Conservation (phyloP, 2,329 filamentous ascomycete genomes). For the Torrubiellomyces zombiae region DNA sequence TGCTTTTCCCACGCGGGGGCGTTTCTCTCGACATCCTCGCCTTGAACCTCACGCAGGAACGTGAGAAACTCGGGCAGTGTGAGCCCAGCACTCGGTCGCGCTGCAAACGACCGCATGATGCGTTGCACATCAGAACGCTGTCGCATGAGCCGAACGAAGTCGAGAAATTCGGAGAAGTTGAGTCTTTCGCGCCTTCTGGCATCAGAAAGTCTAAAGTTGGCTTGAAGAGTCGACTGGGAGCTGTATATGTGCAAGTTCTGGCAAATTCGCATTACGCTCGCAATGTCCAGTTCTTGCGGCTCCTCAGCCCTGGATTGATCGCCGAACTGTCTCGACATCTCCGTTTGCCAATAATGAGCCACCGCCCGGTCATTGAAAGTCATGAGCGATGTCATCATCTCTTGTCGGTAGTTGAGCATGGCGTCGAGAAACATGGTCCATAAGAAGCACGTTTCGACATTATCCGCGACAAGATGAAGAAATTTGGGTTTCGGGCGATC, state of each 20-base stretch:
- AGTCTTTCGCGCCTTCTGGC: constrained; percentile 46
- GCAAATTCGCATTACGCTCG: constrained; percentile 68
- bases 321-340: constrained; percentile 56
- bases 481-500: constrained; percentile 71
- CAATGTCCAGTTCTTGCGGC: constrained; percentile 59
- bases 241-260: constrained; percentile 85
- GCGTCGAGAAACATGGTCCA: constrained; percentile 78
- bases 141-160: constrained; percentile 71
- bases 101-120: constrained; percentile 49
- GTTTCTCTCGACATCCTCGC: constrained; percentile 56
- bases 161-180: constrained; percentile 65
- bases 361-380: constrained; percentile 72
- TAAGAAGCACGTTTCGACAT: constrained; percentile 50
- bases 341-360: constrained; percentile 68
- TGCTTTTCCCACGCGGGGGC: constrained; percentile 49
- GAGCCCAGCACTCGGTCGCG: constrained; percentile 45
- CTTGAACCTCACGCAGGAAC: constrained; percentile 61
- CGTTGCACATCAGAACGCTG: constrained; percentile 64
- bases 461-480: constrained; percentile 73
- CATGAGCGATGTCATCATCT: constrained; percentile 78
- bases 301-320: constrained; percentile 32
- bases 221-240: constrained; percentile 53
- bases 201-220: constrained; percentile 61
- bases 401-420: constrained; percentile 72
- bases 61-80: constrained; percentile 55